Conservation (phyloP, 371 early-diverging fungal genomes). For the Apophysomyces ossiformis region DNA sequence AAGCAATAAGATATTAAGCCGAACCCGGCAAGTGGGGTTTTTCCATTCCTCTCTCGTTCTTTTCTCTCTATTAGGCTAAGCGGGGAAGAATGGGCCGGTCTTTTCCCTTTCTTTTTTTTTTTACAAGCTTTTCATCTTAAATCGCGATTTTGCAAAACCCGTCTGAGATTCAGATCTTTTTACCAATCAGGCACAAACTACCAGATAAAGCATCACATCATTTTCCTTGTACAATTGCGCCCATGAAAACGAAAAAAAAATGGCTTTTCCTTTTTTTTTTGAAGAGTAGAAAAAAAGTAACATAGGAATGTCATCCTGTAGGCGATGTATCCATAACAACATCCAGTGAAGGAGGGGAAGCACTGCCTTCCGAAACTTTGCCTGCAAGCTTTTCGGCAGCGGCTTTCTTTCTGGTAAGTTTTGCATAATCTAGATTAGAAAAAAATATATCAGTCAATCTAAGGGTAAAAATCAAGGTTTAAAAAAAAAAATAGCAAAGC, state of each 20-base stretch:
- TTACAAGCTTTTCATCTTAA: background rate
- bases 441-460: slow-evolving; percentile 1
- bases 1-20: too few relatives aligned
- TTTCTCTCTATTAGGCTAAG: background rate
- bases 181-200: slow-evolving; percentile 11
- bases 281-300: too few relatives aligned
- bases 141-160: slow-evolving; percentile 3
- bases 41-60: too few relatives aligned
- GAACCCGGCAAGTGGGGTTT: too few relatives aligned
- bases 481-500: too few relatives aligned
- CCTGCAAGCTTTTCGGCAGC: slow-evolving; percentile 17
- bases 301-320: background rate
- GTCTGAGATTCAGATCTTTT: slow-evolving; percentile 12
- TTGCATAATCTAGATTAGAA: slow-evolving; percentile 40
- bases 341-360: background rate
- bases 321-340: slow-evolving; percentile 9
- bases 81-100: background rate
- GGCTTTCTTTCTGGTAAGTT: slow-evolving; percentile 38
- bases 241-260: slow-evolving; percentile 4
- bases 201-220: slow-evolving; percentile 8
- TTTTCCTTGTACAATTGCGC: slow-evolving; percentile 6
- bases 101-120: background rate
- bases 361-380: background rate
- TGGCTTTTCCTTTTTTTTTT: background rate
- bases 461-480: slow-evolving; percentile 31